phyloP scores from a whole-genome alignment of 441 rosid species.

The Adansonia madagascariensis region DNA sequence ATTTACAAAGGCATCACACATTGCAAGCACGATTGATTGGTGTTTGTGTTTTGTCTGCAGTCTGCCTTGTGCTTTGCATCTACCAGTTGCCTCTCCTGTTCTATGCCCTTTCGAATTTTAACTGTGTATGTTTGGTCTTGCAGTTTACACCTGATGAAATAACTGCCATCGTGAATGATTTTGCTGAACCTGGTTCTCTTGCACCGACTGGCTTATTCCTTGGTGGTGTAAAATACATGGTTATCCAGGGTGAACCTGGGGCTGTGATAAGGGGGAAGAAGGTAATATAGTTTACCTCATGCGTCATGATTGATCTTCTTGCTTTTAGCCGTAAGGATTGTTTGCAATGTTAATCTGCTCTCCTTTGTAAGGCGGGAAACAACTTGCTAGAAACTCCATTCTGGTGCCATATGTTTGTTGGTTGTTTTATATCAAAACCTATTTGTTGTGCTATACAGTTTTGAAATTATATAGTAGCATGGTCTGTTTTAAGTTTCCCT shows the following conservation, averaged over 20 bases:
- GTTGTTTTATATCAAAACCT: neutral
- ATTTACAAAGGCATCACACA: neutral
- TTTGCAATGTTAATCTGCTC: neutral
- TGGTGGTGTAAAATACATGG: slow-evolving; percentile 76
- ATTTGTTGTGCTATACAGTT: neutral
- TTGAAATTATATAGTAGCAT: neutral
- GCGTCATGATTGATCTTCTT: neutral
- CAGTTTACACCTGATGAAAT: slow-evolving; percentile 61
- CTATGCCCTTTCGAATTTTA: neutral
- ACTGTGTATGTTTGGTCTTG: neutral
- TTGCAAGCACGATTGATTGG: neutral
- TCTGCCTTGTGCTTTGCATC: neutral
- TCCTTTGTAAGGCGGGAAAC: neutral
- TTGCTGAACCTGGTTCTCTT: slow-evolving; percentile 65
- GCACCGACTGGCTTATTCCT: slow-evolving; percentile 76
- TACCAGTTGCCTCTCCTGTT: neutral
- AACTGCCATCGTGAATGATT: slow-evolving; percentile 58
- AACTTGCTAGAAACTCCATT: neutral
- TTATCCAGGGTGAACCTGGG: slow-evolving; percentile 78
- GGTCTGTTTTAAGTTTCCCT: neutral
- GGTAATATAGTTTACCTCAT: slow-evolving; percentile 36
- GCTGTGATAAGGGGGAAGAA: slow-evolving; percentile 89
- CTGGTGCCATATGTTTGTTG: neutral
- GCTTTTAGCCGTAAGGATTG: neutral
- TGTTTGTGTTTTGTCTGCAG: neutral